Conservation (phyloP, 176 grass and related monocot species). For the Rhynchospora breviuscula region DNA sequence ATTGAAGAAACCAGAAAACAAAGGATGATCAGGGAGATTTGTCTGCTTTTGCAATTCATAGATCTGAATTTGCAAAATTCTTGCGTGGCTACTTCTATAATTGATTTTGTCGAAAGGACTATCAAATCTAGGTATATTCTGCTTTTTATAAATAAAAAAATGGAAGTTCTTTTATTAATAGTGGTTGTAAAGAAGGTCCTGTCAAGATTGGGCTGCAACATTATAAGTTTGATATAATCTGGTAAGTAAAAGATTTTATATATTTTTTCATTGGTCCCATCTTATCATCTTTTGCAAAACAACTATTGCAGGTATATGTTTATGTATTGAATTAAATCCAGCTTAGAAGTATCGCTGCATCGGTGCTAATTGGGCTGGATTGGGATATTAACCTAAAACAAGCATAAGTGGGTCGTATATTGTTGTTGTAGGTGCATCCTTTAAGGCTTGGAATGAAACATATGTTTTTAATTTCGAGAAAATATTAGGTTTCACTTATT, state of each 20-base stretch:
- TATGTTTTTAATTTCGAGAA: background rate
- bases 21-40: slow-evolving; percentile 91
- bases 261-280: background rate
- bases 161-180: background rate
- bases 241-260: background rate
- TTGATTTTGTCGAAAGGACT: slow-evolving; percentile 79
- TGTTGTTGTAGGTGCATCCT: background rate
- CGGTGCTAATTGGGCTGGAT: background rate
- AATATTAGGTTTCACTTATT: background rate
- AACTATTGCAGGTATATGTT: background rate
- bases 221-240: background rate
- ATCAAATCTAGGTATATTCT: slow-evolving; percentile 67
- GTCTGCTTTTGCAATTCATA: slow-evolving; percentile 81
- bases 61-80: slow-evolving; percentile 85
- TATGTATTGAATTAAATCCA: background rate
- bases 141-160: slow-evolving; percentile 14
- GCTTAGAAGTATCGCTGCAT: background rate
- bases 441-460: background rate
- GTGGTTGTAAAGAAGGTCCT: background rate
- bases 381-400: background rate
- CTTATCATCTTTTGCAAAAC: background rate
- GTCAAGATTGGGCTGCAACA: background rate
- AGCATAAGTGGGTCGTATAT: background rate
- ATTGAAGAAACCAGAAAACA: slow-evolving; percentile 65
- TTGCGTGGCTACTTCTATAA: slow-evolving; percentile 37